phyloP scores from a whole-genome alignment of 768 basidiomycete genomes.

The Tulasnella sp. region DNA sequence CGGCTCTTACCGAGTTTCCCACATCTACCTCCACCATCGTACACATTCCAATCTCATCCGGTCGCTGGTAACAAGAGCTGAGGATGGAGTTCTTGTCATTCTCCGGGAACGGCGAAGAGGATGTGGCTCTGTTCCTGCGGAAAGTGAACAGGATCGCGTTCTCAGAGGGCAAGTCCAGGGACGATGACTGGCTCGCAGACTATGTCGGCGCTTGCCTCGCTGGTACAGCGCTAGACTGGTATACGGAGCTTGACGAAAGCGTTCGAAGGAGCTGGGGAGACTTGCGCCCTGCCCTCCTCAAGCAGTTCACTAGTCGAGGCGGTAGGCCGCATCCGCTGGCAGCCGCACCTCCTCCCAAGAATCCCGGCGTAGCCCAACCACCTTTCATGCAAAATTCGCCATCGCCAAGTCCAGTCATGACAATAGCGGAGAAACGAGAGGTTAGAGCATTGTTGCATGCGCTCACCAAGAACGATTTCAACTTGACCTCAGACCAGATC shows the following conservation, averaged over 20 bases:
- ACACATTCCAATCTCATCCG: too few species aligned
- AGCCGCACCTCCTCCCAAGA: constrained; percentile 19
- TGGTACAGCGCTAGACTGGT: background rate
- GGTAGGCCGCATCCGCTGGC: background rate
- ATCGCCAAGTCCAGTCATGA: constrained; percentile 37
- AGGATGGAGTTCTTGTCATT: too few species aligned
- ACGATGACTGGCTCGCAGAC: background rate
- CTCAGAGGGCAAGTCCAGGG: background rate
- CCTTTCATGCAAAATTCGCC: too few species aligned
- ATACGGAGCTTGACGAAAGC: background rate
- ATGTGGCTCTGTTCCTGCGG: background rate
- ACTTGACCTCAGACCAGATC: constrained; percentile 90
- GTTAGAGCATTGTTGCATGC: constrained; percentile 89
- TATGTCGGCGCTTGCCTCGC: background rate
- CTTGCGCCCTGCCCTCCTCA: background rate
- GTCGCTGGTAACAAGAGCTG: too few species aligned
- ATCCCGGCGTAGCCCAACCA: too few species aligned
- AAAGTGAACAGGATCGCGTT: background rate
- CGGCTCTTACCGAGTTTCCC: too few species aligned
- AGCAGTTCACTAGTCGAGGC: background rate
- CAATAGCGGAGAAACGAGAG: constrained; percentile 69
- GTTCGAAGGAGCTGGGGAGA: background rate
- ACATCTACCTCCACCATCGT: too few species aligned
- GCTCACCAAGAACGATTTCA: constrained; percentile 93
- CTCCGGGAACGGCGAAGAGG: too few species aligned